Evolutionary conservation across 129 eudicot genomes (phyloP).

Genomic region (Scalesia atractyloides): DNA sequence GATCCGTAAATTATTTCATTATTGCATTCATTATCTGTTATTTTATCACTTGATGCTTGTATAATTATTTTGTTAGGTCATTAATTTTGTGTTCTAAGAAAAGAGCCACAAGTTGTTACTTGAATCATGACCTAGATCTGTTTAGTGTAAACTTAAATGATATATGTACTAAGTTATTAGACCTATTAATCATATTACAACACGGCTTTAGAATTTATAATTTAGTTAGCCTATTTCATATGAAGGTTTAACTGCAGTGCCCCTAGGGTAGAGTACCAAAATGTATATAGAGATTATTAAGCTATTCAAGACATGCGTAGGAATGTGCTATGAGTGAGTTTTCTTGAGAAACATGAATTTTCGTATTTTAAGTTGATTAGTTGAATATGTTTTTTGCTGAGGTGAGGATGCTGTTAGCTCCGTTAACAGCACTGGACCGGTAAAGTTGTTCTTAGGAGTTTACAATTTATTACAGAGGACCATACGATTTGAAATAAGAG

Average conservation of each 20-base stretch:
- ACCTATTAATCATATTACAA: background rate
- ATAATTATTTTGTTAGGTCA: background rate
- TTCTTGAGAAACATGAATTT: background rate
- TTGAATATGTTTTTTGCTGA: background rate
- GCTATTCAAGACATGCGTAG: constrained; percentile 9
- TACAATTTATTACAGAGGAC: background rate
- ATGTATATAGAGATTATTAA: background rate
- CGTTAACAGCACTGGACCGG: background rate
- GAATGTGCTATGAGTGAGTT: background rate
- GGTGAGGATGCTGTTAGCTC: background rate
- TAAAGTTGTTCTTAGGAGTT: background rate
- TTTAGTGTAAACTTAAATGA: background rate
- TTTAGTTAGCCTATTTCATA: background rate
- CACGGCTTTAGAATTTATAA: background rate
- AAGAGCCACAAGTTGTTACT: background rate
- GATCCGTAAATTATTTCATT: constrained; percentile 16
- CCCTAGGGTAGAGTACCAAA: background rate
- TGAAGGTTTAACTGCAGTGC: background rate
- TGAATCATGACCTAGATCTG: constrained; percentile 4
- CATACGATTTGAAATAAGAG: background rate
- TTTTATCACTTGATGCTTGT: background rate
- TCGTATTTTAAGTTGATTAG: background rate
- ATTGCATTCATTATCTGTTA: background rate
- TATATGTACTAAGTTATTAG: background rate
- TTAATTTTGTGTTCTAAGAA: background rate